Base-by-base conservation (phyloP, 75 land plant species). In the Picea sitchensis region DNA sequence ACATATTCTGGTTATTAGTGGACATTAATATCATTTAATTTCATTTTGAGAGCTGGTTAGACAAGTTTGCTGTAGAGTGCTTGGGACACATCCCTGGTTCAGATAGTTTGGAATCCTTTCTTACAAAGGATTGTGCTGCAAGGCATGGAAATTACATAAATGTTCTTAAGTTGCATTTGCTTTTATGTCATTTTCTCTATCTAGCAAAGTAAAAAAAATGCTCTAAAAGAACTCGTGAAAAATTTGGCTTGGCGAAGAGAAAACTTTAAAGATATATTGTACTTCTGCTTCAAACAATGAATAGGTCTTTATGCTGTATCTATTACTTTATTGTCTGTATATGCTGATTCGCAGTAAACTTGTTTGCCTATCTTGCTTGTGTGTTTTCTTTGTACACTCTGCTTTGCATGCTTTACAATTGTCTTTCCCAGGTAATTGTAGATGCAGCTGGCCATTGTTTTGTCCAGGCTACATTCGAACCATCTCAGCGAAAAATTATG, bases 141-240 rank as follows among this genome's bases (percentile, higher is more conserved):
- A 36, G 74, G 23, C 9, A 17, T 20, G 3, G 74, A 38, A 65
- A 65, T 13, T 13, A 32, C 38, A 18, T 69, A 38, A 5, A 69
- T 38, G 7, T 14, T 38, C 20, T 18, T 41, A 71, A 47, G n/a
- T 20, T 12, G n/a, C 26, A 3, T 23, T 2, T 51, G 12, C 9
- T 51, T 71, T 71, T 44, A n/a, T 41, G 7, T 20, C 20, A 20
- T 41, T 71, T 71, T 71, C 51, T 71, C 54, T 38, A 71, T 44
- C n/a, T 71, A 71, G 74, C 74, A 38, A 71, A 44, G 13, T 44
- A n/a, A 38, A 71, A 41, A 41, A 51, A 71, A n/a, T n/a, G 9
- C 44, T 18, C 5, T 38, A 68, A 15, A 38, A 18, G 18, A 68
- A 38, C 5, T 47, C 44, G 18, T 17, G 73, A 68, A 18, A 36